Evolutionary conservation across 148 eudicot genomes (phyloP), one percentile per base, ranked within the genome.

Genomic region (Camellia lanceoleosa): DNA sequence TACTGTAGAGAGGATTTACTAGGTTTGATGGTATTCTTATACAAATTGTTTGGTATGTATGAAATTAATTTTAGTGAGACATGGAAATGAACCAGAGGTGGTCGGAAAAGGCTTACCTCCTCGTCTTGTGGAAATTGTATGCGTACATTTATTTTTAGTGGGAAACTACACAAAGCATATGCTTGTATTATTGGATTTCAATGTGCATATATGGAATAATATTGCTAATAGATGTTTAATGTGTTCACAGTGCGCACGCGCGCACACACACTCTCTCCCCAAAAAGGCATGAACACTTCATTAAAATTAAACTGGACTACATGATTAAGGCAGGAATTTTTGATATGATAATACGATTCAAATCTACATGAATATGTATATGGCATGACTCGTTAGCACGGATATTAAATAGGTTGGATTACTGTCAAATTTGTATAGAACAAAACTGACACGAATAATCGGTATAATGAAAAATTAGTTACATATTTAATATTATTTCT

Each of bases 1-100:
- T n/a, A 94, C 99, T 18, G 94, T 98, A 16, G 98, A 94, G 88
- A 92, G 98, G 84, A 89, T 96, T 60, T 96, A 87, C 84, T 89
- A 89, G 81, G 51, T 42, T 19, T 65, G 3, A 41, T 7, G 51
- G 15, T 15, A 74, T 61, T 30, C 52, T 5, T 15, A 12, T 23
- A 23, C 30, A 23, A 23, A 23, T 23, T 23, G 30, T 23, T 23
- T 23, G 0, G 30, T 23, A 23, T 23, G 0, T 23, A 23, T 23
- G 30, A 23, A 23, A 23, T 23, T 23, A 23, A 23, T 8, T 2
- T 12, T 14, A 23, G 5, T 41, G 59, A 0, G 38, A 42, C 3
- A 38, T 63, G 43, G 15, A 20, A 19, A 51, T 51, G 44, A 72
- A 72, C 42, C 44, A 20, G 75, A 72, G 30, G 30, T 23, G 30